Evolutionary conservation across 106 monocot species (phyloP).

Genomic region (Iris macrosiphon): DNA sequence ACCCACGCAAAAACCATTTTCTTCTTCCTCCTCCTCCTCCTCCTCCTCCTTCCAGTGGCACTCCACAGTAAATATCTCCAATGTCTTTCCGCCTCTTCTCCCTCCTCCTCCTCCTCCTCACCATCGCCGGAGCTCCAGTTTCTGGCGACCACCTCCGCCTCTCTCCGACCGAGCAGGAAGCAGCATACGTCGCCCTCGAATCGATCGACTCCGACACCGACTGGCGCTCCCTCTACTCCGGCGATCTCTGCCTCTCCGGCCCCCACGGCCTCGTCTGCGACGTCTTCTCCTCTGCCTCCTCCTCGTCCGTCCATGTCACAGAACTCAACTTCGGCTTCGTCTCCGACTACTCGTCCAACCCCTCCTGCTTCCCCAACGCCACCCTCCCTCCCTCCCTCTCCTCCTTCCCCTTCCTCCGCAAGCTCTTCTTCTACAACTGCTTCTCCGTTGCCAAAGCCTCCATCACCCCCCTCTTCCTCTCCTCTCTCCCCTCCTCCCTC

Average conservation of each 20-base stretch:
- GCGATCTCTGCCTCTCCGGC: slow-evolving; percentile 65
- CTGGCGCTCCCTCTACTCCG: slow-evolving; percentile 59
- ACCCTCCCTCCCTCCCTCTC: slow-evolving; percentile 16
- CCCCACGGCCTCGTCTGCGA: slow-evolving; percentile 80
- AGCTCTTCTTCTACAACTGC: slow-evolving; percentile 69
- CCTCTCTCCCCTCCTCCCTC: slow-evolving; percentile 21
- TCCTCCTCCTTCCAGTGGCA: not conserved
- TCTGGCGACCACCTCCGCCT: slow-evolving; percentile 10
- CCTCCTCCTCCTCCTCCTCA: slow-evolving; percentile 9
- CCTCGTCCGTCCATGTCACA: slow-evolving; percentile 24
- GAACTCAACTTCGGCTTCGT: slow-evolving; percentile 79
- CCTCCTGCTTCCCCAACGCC: slow-evolving; percentile 34
- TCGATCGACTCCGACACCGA: slow-evolving; percentile 31
- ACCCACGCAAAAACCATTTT: too few relatives aligned
- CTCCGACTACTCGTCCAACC: slow-evolving; percentile 67
- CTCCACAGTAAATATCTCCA: not conserved
- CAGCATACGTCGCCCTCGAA: slow-evolving; percentile 44
- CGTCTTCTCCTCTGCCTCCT: slow-evolving; percentile 7
- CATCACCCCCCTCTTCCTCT: slow-evolving; percentile 14
- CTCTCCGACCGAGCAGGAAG: slow-evolving; percentile 37
- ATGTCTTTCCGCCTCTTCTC: not conserved
- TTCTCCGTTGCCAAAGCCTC: slow-evolving; percentile 18
- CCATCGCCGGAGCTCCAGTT: slow-evolving; percentile 2
- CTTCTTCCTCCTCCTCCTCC: too few relatives aligned
- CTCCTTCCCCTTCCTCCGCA: slow-evolving; percentile 51